Evolutionary conservation across 2,329 filamentous ascomycete genomes (phyloP).

Genomic region (Colletotrichum orbiculare): DNA sequence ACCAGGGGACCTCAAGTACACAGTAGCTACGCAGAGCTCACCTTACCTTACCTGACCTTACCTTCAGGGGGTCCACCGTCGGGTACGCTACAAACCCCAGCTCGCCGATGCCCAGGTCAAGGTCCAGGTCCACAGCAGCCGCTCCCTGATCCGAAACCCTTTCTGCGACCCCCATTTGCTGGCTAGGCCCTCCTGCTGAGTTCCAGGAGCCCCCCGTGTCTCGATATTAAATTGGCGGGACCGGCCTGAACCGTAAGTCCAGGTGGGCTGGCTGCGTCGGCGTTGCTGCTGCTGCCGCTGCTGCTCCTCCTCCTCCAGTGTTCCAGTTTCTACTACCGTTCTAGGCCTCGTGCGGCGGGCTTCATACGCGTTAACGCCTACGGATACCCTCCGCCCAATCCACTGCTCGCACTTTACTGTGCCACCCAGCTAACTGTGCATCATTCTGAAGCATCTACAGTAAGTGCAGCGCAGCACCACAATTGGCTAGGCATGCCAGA

Average conservation of each 20-base stretch:
- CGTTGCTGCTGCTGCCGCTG: conserved; percentile 6
- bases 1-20: too few species aligned
- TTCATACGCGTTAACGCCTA: too few species aligned
- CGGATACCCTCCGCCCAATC: too few species aligned
- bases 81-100: background rate
- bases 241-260: conserved; percentile 31
- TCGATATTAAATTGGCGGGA: conserved; percentile 25
- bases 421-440: too few species aligned
- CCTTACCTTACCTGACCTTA: background rate
- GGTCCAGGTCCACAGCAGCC: conserved; percentile 21
- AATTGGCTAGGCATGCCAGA: too few species aligned
- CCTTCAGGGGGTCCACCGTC: background rate
- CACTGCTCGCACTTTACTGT: too few species aligned
- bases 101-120: background rate
- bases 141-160: conserved; percentile 30
- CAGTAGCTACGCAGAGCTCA: too few species aligned
- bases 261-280: conserved; percentile 15
- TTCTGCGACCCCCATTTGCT: conserved; percentile 27
- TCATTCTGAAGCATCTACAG: too few species aligned
- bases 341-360: too few species aligned
- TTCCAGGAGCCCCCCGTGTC: conserved; percentile 13
- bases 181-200: background rate
- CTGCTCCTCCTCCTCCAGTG: background rate
- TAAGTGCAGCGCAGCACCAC: too few species aligned
- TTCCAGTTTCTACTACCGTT: too few species aligned